Evolutionary conservation across 106 monocot species (phyloP), one percentile per base, ranked within the genome.

Genomic region (Platanthera guangdongensis): DNA sequence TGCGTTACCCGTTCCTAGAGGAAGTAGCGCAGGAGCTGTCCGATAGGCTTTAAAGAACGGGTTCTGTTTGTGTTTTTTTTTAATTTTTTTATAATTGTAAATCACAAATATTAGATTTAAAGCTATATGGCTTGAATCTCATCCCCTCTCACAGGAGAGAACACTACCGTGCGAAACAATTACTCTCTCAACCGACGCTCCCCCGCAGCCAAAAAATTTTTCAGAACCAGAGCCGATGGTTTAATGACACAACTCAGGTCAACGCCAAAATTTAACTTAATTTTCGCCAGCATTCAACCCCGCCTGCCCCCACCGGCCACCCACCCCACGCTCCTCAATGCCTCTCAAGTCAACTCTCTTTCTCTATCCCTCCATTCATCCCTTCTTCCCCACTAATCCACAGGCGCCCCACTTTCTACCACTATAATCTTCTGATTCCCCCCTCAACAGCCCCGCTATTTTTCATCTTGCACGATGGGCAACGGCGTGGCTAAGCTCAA

Each of bases 401-500:
- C 53, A 53, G 53, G 8, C 12, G 12, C 53, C 67, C 22, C 39
- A 67, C 13, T 30, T 22, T 30, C 32, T 11, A 67, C 39, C 39
- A 67, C 59, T 60, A 22, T 10, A 53, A 53, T 32, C 67, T 67
- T 67, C 12, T 39, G 32, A 67, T 67, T 67, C 67, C 32, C 16
- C 32, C 32, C 32, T 7, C 67, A 67, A 32, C 67, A 9, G 11
- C 10, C 67, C 9, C 45, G n/a, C 70, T 9, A 47, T n/a, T 71
- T 45, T 71, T 21, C 18, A 9, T 72, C 21, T n/a, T 51, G 8
- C 49, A 0, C 65, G 47, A 89, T 89, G 88, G 88, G 88, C 50
- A 81, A 78, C 83, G 81, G 83, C 76, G 78, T 75, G 21, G 83
- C 81, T 70, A 85, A 82, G 68, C 77, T 80, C 62, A 77, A 52